Evolutionary conservation across 169 alveolate species (phyloP), one percentile per base, ranked within the genome.

Genomic region (Plasmodium yoelii): DNA sequence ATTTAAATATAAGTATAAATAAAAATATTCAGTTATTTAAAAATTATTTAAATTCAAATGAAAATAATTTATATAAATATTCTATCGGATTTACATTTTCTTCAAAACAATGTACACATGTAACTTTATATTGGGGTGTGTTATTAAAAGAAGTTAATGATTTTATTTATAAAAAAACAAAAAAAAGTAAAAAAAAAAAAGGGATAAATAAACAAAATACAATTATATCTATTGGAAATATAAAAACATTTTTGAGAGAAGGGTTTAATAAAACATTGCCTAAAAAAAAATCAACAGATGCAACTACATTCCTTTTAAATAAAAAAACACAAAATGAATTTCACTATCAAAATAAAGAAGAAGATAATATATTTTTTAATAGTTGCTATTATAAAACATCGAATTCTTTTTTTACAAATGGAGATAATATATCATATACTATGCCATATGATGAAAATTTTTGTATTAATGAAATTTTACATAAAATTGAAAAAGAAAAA

Each of bases 401-500:
- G 2, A 46, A 67, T 15, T 74, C 88, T 0, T 74, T 74, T 53
- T 61, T 13, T 67, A 26, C 61, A 1, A 26, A 46, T 28, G 73
- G 88, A 28, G 55, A 42, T 6, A 63, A 74, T 47, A 26, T 74
- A 28, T 61, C 88, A 7, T 74, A 74, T 67, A 74, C 65, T 12
- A 74, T 74, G 88, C 88, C 88, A 0, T 56, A 49, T 47, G 88
- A 74, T 24, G 88, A 74, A 47, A 44, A 53, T 6, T 74, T 74
- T 51, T 74, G 88, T 24, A 74, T 74, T 8, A 65, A 49, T 2
- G 88, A 74, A 18, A 65, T 74, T 13, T 7, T 74, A n/a, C 44
- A 34, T 51, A 44, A 42, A 19, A 74, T 74, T 1, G 88, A 74
- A 26, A 9, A 8, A 10, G 88, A 74, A 53, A 74, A 61, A 49